Percentiles rank a stretch among this genome's conserved stretches.
Conservation (phyloP, 306 rosid species). For the Notholithocarpus densiflorus region DNA sequence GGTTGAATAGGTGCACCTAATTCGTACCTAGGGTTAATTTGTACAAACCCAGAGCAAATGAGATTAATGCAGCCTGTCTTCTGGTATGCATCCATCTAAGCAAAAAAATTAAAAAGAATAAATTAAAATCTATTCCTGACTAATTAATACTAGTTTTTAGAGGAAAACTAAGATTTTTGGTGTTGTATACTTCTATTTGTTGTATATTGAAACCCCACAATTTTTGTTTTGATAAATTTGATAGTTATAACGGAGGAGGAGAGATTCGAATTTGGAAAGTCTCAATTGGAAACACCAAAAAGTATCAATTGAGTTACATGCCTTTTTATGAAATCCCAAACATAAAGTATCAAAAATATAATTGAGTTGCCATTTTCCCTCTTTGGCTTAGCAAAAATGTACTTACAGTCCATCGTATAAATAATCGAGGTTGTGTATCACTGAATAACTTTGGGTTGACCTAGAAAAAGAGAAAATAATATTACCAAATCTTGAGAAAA, state of each 20-base stretch:
- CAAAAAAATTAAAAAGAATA: not conserved
- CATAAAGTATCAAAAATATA: too few relatives aligned
- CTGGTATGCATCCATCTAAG: constrained; percentile 48
- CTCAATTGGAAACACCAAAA: too few relatives aligned
- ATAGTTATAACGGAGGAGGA: too few relatives aligned
- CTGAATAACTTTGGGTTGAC: constrained; percentile 61
- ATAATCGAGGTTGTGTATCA: constrained; percentile 36
- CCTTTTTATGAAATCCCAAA: too few relatives aligned
- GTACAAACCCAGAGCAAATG: constrained; percentile 61
- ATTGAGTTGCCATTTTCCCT: not conserved
- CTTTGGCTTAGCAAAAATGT: not conserved
- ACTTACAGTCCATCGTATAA: constrained; percentile 59
- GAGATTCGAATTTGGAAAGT: too few relatives aligned
- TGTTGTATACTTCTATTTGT: too few relatives aligned
- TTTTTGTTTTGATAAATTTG: too few relatives aligned
- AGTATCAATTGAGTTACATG: too few relatives aligned
- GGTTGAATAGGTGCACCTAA: constrained; percentile 45
- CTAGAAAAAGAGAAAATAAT: constrained; percentile 12
- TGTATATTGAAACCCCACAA: too few relatives aligned
- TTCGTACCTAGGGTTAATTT: constrained; percentile 26
- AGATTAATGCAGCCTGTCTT: constrained; percentile 72
- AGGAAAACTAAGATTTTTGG: not conserved
- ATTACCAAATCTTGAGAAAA: not conserved
- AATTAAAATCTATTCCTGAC: not conserved
- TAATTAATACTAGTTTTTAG: not conserved